Conservation (phyloP, 192 early-diverging fungal species). For the Backusella tarrabulga region DNA sequence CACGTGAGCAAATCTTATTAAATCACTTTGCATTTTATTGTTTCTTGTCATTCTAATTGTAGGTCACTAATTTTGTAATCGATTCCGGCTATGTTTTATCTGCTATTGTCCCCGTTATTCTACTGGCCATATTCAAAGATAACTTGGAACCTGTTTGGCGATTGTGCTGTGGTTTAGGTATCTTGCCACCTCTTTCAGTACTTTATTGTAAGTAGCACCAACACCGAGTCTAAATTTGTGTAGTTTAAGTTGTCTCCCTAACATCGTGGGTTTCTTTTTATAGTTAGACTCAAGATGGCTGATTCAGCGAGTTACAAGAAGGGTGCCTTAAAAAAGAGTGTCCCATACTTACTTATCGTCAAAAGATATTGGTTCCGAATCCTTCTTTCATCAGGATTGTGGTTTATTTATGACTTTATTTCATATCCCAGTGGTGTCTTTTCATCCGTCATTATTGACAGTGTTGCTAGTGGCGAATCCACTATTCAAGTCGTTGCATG, state of each 20-base stretch:
- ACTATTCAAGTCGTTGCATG: constrained; percentile 47
- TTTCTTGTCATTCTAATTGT: neutral
- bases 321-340: constrained; percentile 43
- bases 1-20: neutral
- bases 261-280: neutral
- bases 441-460: constrained; percentile 40
- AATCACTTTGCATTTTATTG: neutral
- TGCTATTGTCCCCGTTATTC: constrained; percentile 44
- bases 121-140: constrained; percentile 49
- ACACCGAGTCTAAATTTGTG: neutral
- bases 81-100: constrained; percentile 50
- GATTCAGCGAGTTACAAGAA: constrained; percentile 49
- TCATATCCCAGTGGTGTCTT: constrained; percentile 42
- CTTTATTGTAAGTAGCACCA: constrained; percentile 40
- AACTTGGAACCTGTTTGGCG: constrained; percentile 51
- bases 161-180: constrained; percentile 50
- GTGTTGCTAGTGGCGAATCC: constrained; percentile 21
- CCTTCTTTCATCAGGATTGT: constrained; percentile 39
- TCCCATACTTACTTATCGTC: constrained; percentile 54
- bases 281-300: constrained; percentile 55
- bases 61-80: constrained; percentile 54
- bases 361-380: constrained; percentile 54
- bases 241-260: neutral
- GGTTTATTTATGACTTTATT: constrained; percentile 54
- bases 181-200: constrained; percentile 47